Conservation (phyloP, 1,284 basidiomycete genomes). For the Cystobasidium sp. region DNA sequence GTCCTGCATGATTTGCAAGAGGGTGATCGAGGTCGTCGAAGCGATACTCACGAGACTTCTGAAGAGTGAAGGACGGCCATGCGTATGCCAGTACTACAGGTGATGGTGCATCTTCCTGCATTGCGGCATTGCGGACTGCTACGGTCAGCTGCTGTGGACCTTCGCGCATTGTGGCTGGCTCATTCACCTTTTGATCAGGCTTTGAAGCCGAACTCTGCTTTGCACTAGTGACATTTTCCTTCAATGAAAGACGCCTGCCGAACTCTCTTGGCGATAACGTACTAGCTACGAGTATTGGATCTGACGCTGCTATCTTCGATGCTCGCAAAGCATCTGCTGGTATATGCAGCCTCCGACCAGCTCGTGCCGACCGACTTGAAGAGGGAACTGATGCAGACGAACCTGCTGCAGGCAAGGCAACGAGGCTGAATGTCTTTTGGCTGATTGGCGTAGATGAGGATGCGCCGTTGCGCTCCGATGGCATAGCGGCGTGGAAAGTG, state of each 20-base stretch:
- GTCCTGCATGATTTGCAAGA: neutral
- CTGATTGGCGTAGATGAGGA: neutral
- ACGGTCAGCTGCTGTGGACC: neutral
- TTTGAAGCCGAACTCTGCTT: slow-evolving; percentile 60
- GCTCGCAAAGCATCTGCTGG: slow-evolving; percentile 69
- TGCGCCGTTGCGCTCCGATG: neutral
- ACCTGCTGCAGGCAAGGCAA: neutral
- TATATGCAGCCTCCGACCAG: slow-evolving; percentile 68
- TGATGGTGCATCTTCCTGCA: slow-evolving; percentile 15
- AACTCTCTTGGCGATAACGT: slow-evolving; percentile 59
- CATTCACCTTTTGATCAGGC: slow-evolving; percentile 42
- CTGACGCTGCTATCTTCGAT: slow-evolving; percentile 70
- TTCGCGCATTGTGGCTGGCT: slow-evolving; percentile 43
- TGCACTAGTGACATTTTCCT: slow-evolving; percentile 70
- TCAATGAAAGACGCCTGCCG: slow-evolving; percentile 62
- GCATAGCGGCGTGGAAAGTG: neutral
- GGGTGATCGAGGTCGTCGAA: slow-evolving; percentile 2
- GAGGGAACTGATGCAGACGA: neutral
- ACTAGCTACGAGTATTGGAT: slow-evolving; percentile 66
- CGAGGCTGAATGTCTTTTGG: slow-evolving; percentile 13
- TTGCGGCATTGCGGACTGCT: neutral
- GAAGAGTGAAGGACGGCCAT: slow-evolving; percentile 54
- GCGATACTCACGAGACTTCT: slow-evolving; percentile 42
- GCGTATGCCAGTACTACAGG: slow-evolving; percentile 51
- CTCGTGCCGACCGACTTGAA: slow-evolving; percentile 57